A percentile compares a stretch with the other conserved stretches of the same genome.
Conservation (phyloP, 1,284 basidiomycete species). For the Leccinum pachyderme region DNA sequence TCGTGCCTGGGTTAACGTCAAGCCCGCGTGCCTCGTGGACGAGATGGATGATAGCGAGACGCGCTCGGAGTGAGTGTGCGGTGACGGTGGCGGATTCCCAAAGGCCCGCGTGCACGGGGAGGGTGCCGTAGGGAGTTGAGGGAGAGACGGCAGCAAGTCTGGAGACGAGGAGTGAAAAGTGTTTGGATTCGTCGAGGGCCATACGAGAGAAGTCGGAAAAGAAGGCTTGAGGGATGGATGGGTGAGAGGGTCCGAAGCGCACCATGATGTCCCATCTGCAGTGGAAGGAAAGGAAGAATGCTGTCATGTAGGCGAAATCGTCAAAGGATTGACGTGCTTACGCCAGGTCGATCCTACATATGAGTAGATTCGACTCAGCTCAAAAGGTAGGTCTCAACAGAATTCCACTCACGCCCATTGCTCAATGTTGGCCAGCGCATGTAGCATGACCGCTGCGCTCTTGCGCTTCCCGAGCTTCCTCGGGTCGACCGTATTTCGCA, state of each 20-base stretch:
- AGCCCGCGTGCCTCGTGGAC: background rate
- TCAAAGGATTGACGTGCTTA: background rate
- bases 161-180: background rate
- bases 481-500: background rate
- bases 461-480: background rate
- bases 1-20: background rate
- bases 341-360: background rate
- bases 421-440: background rate
- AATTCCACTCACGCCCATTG: background rate
- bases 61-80: background rate
- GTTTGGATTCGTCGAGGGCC: background rate
- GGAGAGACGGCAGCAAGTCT: background rate
- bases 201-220: background rate
- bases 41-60: constrained; percentile 1
- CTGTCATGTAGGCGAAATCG: background rate
- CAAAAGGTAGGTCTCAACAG: background rate
- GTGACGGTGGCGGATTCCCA: background rate
- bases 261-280: background rate
- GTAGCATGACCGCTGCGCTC: background rate
- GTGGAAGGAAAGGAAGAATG: background rate
- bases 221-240: background rate
- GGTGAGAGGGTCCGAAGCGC: background rate
- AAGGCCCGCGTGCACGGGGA: background rate
- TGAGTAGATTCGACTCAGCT: background rate
- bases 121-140: background rate